Base-by-base conservation (phyloP, 225 moss, liverwort and hornwort species). In the Antitrichia curtipendula region DNA sequence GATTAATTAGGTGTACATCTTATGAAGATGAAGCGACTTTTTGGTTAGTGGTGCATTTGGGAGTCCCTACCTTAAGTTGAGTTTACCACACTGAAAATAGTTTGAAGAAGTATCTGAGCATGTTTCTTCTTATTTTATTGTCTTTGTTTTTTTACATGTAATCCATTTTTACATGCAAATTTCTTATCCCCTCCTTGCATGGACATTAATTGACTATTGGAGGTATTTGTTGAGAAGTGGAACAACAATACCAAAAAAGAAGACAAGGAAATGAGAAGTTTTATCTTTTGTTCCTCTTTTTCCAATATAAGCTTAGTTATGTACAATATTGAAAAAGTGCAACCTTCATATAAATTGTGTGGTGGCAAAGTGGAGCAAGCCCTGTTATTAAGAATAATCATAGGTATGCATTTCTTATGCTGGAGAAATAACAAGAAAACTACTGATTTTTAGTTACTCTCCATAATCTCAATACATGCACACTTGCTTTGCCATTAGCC, bases 81-180 rank as follows among this genome's bases (percentile, higher is more conserved):
- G 1, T 74, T 49, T 32, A 50, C 22, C 2, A 21, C 13, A 8
- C 0, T 0, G 2, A 8, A 21, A 50, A 13, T 0, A 3, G 6
- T 13, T 0, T 19, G 0, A 32, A 50, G 8, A 22, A 34, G 3
- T 75, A 34, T 50, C 4, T 0, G 0, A 22, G 13, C 5, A 34
- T 13, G 36, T 1, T 75, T 74, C 49, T 1, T 75, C 1, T 3
- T 22, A 34, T 21, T 22, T 5, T 1, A 34, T 34, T 50, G 32
- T 34, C 20, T 50, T 50, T 7, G 3, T 5, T 22, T 49, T 49
- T 34, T 8, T 21, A 52, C 20, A 49, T 7, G 14, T 4, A 69
- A n/a, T 4, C 24, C 13, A 13, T 7, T 40, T 24, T 24, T 13
- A 36, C 22, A 3, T 22, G 4, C 4, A 73, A 73, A 3, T 47